Conservation (phyloP, 1,139 yeast species). For the Nematodospora anomalae region DNA sequence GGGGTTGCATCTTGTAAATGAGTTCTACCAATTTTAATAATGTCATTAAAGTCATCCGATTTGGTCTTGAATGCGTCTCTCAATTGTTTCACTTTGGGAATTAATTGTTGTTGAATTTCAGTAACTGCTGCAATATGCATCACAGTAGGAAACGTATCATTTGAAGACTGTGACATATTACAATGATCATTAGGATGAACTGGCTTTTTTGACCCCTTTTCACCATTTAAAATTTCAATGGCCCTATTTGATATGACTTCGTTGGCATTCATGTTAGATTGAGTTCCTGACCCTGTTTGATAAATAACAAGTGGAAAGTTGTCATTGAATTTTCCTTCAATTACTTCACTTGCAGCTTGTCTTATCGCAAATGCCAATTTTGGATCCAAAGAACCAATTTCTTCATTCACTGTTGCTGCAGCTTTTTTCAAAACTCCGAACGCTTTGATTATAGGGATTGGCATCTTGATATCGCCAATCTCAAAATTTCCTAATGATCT, state of each 20-base stretch:
- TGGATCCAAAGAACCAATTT: slow-evolving; percentile 72
- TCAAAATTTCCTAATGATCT: slow-evolving; percentile 83
- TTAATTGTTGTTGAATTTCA: slow-evolving; percentile 66
- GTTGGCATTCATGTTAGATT: slow-evolving; percentile 93
- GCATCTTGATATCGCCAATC: slow-evolving; percentile 86
- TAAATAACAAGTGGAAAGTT: slow-evolving; percentile 94
- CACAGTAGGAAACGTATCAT: slow-evolving; percentile 94
- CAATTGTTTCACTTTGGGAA: slow-evolving; percentile 72
- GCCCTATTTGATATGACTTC: slow-evolving; percentile 95
- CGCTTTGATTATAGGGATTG: slow-evolving; percentile 79
- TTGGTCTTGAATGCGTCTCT: slow-evolving; percentile 70
- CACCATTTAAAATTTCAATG: slow-evolving; percentile 85
- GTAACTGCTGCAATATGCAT: slow-evolving; percentile 96
- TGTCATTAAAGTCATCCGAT: slow-evolving; percentile 71
- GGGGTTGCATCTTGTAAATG: slow-evolving; percentile 97
- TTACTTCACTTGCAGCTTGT: slow-evolving; percentile 87
- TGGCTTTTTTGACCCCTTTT: slow-evolving; percentile 78
- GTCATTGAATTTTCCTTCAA: slow-evolving; percentile 78
- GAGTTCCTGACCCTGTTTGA: slow-evolving; percentile 97
- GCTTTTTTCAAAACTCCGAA: slow-evolving; percentile 89
- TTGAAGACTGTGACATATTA: slow-evolving; percentile 92
- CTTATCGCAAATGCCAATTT: slow-evolving; percentile 74
- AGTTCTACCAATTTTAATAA: slow-evolving; percentile 94
- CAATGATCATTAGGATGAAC: slow-evolving; percentile 97
- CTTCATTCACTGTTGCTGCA: slow-evolving; percentile 81